Evolutionary conservation across 73 alveolate species (phyloP), one percentile per base, ranked within the genome.

Genomic region (Symbiodinium pilosum): DNA sequence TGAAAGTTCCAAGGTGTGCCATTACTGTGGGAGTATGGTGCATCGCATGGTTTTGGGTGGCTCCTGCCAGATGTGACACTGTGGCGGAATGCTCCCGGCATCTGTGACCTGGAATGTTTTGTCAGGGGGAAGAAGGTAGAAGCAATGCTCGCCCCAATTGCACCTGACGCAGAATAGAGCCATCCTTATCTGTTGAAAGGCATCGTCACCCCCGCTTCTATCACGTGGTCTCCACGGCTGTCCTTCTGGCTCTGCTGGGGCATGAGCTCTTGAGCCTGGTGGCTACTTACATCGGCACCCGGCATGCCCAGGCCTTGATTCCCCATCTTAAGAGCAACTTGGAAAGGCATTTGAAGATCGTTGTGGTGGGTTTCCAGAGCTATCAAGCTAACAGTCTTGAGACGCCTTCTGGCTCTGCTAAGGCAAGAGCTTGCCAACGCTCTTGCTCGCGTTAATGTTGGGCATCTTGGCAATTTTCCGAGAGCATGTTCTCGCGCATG

Each of bases 371-470:
- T n/a, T 54, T 54, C n/a, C n/a, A 24, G 83, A 68, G 32, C 59
- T 14, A 47, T 9, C 59, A 47, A 47, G 59, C 59, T 14, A 47
- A 6, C 59, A 6, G 59, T 6, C n/a, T n/a, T n/a, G n/a, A n/a
- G n/a, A n/a, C n/a, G n/a, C n/a, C n/a, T n/a, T n/a, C n/a, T n/a
- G n/a, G n/a, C n/a, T 26, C 73, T 28, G 39, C 81, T 28, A n/a
- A 64, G 81, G 85, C 43, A n/a, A 36, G 85, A 34, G 85, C 85
- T 26, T 73, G 85, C 85, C 85, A 12, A 73, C 44, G 18, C 14
- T 73, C 85, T 36, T 73, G 85, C 85, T 73, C n/a, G 85, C 85
- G 26, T 43, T 73, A 9, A 73, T 73, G 85, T 30, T 73, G 30
- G 85, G 85, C 9, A 36, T n/a, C 14, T 43, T 73, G 42, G 85